A percentile compares a stretch with the other conserved stretches of the same genome.
phyloP scores from a whole-genome alignment of 192 early-diverging fungal species.

The Backusella liffmaniae region DNA sequence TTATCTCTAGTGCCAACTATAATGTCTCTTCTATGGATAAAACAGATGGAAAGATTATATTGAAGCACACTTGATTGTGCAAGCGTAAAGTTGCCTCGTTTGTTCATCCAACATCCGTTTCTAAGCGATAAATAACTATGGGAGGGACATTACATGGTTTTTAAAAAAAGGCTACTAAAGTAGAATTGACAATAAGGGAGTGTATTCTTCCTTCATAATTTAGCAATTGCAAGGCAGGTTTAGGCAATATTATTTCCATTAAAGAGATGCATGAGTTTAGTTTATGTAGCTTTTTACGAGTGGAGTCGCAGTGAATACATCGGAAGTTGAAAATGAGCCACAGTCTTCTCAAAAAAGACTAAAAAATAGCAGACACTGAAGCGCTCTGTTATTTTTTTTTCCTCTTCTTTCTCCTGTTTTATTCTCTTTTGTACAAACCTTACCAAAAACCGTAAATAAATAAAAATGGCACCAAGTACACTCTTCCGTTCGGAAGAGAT shows the following conservation, averaged over 20 bases:
- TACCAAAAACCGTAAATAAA: background rate
- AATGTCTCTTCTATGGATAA: background rate
- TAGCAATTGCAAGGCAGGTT: no score
- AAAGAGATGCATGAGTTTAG: no score
- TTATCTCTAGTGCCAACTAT: background rate
- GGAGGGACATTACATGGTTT: background rate
- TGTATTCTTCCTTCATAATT: no score
- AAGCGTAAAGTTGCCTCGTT: background rate
- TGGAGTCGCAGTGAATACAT: background rate
- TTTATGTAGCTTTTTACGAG: no score
- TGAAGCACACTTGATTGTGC: background rate
- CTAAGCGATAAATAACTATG: background rate
- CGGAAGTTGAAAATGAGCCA: background rate
- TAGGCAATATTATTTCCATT: no score
- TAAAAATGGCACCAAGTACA: constrained; percentile 44
- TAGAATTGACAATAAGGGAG: background rate
- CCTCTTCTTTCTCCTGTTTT: no score
- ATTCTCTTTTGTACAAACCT: no score
- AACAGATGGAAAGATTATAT: background rate
- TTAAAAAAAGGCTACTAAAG: background rate
- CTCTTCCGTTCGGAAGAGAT: constrained; percentile 94
- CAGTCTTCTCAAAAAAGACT: no score
- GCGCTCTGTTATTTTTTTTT: no score
- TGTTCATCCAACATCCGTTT: background rate
- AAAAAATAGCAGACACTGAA: no score